phyloP scores from a whole-genome alignment of 2,329 filamentous ascomycete genomes.

The Cytospora mali region DNA sequence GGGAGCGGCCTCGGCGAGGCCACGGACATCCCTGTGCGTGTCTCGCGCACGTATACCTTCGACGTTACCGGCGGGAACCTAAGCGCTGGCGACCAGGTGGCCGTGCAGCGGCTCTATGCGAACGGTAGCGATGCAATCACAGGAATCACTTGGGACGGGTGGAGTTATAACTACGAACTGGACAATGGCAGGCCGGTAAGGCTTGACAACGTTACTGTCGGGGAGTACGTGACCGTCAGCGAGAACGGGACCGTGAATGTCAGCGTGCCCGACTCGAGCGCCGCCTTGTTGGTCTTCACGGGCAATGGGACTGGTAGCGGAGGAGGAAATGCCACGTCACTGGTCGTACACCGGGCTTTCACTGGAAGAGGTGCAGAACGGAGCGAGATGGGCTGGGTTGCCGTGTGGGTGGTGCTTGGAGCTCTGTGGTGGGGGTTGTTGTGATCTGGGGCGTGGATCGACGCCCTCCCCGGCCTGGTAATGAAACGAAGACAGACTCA shows the following conservation, averaged over 20 bases:
- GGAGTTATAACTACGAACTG: slow-evolving; percentile 64
- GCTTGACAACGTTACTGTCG: slow-evolving; percentile 57
- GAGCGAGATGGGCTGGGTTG: background rate
- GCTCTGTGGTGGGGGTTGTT: background rate
- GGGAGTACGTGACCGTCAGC: slow-evolving; percentile 38
- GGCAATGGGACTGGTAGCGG: slow-evolving; percentile 1
- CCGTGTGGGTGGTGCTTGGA: background rate
- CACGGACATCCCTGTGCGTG: slow-evolving; percentile 36
- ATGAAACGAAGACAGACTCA: background rate
- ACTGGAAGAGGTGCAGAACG: background rate
- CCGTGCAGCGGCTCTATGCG: slow-evolving; percentile 51
- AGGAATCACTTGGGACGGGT: slow-evolving; percentile 63
- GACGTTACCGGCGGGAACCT: slow-evolving; percentile 37
- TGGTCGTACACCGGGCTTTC: background rate
- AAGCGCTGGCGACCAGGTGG: slow-evolving; percentile 39
- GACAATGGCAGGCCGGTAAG: slow-evolving; percentile 55
- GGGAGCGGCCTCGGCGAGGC: slow-evolving; percentile 38
- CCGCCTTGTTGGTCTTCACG: slow-evolving; percentile 41
- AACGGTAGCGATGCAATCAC: slow-evolving; percentile 67
- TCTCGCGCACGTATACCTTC: slow-evolving; percentile 46
- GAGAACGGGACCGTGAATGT: slow-evolving; percentile 32
- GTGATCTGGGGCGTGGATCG: background rate
- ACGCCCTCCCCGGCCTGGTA: background rate
- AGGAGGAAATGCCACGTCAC: background rate
- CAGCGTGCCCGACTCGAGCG: slow-evolving; percentile 47